A percentile compares a stretch with the other conserved stretches of the same genome.
Evolutionary conservation across 2,329 filamentous ascomycete species (phyloP).

Genomic region (Chaetomium globosum): DNA sequence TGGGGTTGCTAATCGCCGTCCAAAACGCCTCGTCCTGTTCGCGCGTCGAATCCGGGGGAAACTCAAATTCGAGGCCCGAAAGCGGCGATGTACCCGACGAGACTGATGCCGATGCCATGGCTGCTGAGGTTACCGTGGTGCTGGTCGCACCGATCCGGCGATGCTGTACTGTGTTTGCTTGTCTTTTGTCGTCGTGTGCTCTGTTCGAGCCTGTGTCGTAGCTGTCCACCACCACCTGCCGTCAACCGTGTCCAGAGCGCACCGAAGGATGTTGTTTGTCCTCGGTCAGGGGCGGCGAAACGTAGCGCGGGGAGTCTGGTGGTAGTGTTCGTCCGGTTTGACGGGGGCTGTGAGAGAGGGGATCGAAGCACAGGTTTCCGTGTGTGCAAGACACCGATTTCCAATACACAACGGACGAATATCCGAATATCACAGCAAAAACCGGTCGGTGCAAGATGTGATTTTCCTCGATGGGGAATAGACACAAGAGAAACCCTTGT

Average conservation of each 20-base stretch:
- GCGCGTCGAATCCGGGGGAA: slow-evolving; percentile 40
- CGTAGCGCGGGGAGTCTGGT: slow-evolving; percentile 2
- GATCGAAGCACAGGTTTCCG: slow-evolving; percentile 4
- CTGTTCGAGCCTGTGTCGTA: slow-evolving; percentile 4
- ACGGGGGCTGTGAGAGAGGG: not conserved
- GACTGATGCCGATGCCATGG: slow-evolving; percentile 43
- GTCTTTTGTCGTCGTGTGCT: not conserved
- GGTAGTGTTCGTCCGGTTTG: slow-evolving; percentile 4
- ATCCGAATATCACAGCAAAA: not conserved
- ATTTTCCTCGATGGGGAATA: not conserved
- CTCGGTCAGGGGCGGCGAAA: slow-evolving; percentile 20
- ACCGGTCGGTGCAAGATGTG: not conserved
- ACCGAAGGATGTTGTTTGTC: not conserved
- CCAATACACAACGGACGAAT: not conserved
- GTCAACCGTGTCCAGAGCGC: slow-evolving; percentile 9
- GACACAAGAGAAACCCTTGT: slow-evolving; percentile 3
- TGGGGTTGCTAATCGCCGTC: slow-evolving; percentile 45
- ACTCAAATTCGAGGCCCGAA: slow-evolving; percentile 45
- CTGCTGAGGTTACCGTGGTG: not conserved
- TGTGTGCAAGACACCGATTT: not conserved
- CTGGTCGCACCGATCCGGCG: slow-evolving; percentile 3
- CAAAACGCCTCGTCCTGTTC: slow-evolving; percentile 50
- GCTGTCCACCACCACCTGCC: slow-evolving; percentile 14
- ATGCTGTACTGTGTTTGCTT: slow-evolving; percentile 8
- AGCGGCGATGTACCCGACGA: slow-evolving; percentile 45